These are phyloP conservation scores for Raphidocelis subcapitata DNA, from an alignment of 139 green algal genomes.

Conservation along the genomic window DNA sequence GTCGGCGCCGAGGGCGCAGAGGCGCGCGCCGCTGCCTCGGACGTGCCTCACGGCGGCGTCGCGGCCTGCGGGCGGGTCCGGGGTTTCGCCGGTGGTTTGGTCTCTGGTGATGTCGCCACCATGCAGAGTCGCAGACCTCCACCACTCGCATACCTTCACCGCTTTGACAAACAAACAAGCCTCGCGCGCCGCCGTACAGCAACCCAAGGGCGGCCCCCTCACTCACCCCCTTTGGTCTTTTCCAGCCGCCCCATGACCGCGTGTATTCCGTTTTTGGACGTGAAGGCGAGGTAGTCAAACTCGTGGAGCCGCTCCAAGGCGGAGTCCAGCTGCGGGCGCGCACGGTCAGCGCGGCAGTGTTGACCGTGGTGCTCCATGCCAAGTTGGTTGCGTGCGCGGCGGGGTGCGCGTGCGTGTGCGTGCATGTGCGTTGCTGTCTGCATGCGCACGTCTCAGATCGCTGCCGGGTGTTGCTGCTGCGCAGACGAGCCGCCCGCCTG, in stretches of 20 bases:
- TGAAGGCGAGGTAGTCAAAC: constrained; percentile 65
- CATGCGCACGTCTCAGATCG: too few species aligned
- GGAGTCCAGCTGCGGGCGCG: constrained; percentile 18
- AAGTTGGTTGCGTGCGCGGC: too few species aligned
- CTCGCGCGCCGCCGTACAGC: too few species aligned
- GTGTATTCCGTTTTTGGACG: constrained; percentile 63
- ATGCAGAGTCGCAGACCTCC: too few species aligned
- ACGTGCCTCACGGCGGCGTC: background rate
- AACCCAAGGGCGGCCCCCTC: too few species aligned
- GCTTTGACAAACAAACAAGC: too few species aligned
- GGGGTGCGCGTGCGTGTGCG: background rate
- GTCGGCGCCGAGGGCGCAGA: constrained; percentile 44
- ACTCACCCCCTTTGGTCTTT: constrained; percentile 26
- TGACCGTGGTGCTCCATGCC: background rate
- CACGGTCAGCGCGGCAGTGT: background rate
- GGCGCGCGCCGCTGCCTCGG: constrained; percentile 11
- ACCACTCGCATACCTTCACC: too few species aligned
- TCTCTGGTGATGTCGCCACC: too few species aligned
- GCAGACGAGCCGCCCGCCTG: too few species aligned
- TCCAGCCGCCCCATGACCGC: constrained; percentile 53
- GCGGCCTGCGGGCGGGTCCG: too few species aligned
- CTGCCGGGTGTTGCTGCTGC: background rate
- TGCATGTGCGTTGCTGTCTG: background rate
- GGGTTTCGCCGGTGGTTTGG: too few species aligned
- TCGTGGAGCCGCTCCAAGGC: constrained; percentile 1